Base-by-base conservation (phyloP, 192 early-diverging fungal genomes). In the Backusella circina region DNA sequence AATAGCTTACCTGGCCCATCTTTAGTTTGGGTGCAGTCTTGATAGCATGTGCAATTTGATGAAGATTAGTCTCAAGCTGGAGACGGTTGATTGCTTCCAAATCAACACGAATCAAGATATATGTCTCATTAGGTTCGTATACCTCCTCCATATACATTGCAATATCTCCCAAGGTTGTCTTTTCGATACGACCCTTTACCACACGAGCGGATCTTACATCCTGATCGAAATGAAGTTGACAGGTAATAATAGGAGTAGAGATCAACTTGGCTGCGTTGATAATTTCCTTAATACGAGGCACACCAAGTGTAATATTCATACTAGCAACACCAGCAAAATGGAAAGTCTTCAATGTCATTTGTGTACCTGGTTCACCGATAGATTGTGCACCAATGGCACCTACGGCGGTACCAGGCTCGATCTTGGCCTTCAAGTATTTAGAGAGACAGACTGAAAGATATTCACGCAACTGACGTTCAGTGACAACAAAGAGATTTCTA, bases 271-370 rank as follows among this genome's bases (percentile, higher is more conserved):
- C 89, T 6, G 97, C 98, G 79, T 98, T 99, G 87, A 99, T 99
- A 83, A 99, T 99, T 89, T 99, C 98, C 86, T 99, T 99, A 87
- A 99, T 97, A 79, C 98, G 96, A 15, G 98, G 98, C 61, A 99
- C 98, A 89, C 98, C 98, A 79, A 98, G 91, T 3, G 98, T 98
- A 73, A 99, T 93, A 90, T 98, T 99, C 97, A 99, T 98, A 72
- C 90, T 92, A 36, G 96, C 97, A 64, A 99, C 94, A 90, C 98
- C 98, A 79, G 98, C 97, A 90, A 99, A 99, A 87, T 99, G 98
- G 93, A 99, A 99, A 83, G 98, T 96, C 85, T 98, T 98, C 70
- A 99, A 83, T 70, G 98, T 99, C 98, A 99, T 99, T 80, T 99
- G 98, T 3, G 98, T 99, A 64, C 96, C 96, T 15, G 98, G 98